These are phyloP conservation scores for Corymbia citriodora DNA, from an alignment of 441 rosid species.

Conservation along the genomic window DNA sequence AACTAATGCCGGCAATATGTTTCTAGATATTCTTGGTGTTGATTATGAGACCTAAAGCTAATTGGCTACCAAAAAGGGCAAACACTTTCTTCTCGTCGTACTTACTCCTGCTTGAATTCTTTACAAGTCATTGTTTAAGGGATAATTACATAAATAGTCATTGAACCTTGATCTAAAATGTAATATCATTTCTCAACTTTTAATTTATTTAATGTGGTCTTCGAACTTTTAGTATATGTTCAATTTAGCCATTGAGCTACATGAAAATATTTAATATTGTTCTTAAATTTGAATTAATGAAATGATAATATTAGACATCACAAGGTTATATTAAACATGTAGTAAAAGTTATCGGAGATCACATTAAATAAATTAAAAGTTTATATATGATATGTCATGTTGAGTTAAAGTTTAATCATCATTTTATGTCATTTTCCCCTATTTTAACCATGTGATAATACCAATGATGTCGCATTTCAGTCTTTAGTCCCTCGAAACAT, in stretches of 20 bases:
- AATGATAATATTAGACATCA: too few relatives aligned
- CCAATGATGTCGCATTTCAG: not conserved
- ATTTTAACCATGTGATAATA: not conserved
- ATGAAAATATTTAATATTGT: too few relatives aligned
- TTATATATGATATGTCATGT: fast-evolving
- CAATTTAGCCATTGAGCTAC: not conserved
- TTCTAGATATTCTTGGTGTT: not conserved
- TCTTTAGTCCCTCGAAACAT: not conserved
- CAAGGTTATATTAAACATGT: fast-evolving
- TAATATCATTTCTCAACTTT: fast-evolving
- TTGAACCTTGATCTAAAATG: fast-evolving
- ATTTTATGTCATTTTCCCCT: fast-evolving
- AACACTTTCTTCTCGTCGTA: not conserved
- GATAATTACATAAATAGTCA: not conserved
- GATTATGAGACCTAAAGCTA: not conserved
- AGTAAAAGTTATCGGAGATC: fast-evolving
- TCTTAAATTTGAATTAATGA: too few relatives aligned
- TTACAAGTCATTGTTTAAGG: not conserved
- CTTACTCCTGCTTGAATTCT: not conserved
- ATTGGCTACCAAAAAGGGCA: not conserved
- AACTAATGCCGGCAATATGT: not conserved
- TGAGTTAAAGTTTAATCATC: fast-evolving
- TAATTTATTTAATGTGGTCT: fast-evolving
- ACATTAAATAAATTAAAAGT: not conserved
- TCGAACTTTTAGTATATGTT: fast-evolving